A percentile compares a stretch with the other conserved stretches of the same genome.
phyloP scores from a whole-genome alignment of 371 early-diverging fungal species.

The Blakeslea trispora region DNA sequence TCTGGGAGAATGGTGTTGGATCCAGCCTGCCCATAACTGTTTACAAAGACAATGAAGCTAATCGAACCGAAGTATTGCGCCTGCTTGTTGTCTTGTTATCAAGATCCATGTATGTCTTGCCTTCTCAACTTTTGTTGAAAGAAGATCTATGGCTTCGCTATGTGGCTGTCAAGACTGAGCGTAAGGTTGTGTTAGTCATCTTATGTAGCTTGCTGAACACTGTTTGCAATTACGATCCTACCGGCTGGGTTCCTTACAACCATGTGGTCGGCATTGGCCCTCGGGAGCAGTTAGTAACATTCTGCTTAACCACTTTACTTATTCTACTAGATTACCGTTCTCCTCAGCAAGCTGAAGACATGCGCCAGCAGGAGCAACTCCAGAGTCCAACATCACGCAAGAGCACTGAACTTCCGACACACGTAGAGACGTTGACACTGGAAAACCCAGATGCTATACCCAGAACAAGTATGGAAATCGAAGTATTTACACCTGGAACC shows the following conservation, averaged over 20 bases:
- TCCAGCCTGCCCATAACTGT: slow-evolving; percentile 68
- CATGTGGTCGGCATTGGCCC: slow-evolving; percentile 74
- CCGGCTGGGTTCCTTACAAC: slow-evolving; percentile 90
- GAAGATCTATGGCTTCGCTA: slow-evolving; percentile 63
- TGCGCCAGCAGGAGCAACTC: slow-evolving; percentile 24
- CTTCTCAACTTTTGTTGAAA: slow-evolving; percentile 55
- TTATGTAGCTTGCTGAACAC: slow-evolving; percentile 86
- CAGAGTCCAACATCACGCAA: slow-evolving; percentile 1
- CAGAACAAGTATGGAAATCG: slow-evolving; percentile 23
- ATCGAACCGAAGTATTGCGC: slow-evolving; percentile 78
- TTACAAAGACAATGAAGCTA: slow-evolving; percentile 65
- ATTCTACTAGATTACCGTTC: slow-evolving; percentile 73
- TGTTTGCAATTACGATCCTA: slow-evolving; percentile 75
- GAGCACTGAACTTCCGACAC: slow-evolving; percentile 13
- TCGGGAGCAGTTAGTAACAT: slow-evolving; percentile 69
- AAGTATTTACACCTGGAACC: slow-evolving; percentile 17
- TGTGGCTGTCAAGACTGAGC: slow-evolving; percentile 66
- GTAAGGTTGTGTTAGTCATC: slow-evolving; percentile 72
- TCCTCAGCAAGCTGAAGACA: slow-evolving; percentile 32
- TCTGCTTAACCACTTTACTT: slow-evolving; percentile 68
- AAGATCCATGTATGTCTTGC: slow-evolving; percentile 76
- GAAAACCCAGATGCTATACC: slow-evolving; percentile 26
- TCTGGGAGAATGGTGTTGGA: slow-evolving; percentile 84
- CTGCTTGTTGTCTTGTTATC: slow-evolving; percentile 77
- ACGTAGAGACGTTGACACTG: slow-evolving; percentile 14